A percentile compares a stretch with the other conserved stretches of the same genome.
phyloP scores from a whole-genome alignment of 345 rosid genomes.

The Aurinia saxatilis region DNA sequence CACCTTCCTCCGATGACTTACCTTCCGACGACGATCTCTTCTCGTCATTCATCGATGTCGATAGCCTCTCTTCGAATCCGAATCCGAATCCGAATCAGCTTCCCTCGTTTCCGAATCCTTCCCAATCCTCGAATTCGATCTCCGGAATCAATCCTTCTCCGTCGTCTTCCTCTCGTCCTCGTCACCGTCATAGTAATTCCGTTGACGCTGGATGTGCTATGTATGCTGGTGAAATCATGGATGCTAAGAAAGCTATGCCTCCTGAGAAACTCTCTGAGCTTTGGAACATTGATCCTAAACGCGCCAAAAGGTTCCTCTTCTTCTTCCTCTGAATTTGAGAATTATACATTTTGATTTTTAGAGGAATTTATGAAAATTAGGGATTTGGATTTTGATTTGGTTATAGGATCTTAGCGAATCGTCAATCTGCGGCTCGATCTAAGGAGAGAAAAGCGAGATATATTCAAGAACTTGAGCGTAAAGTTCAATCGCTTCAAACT shows the following conservation, averaged over 20 bases:
- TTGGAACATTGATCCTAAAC: constrained; percentile 65
- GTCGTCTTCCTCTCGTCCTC: constrained; percentile 27
- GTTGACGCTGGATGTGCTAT: constrained; percentile 44
- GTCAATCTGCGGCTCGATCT: constrained; percentile 88
- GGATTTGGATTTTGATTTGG: not conserved
- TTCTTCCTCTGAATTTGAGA: not conserved
- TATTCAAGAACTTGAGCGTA: constrained; percentile 74
- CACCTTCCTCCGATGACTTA: constrained; percentile 40
- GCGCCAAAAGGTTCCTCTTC: constrained; percentile 53
- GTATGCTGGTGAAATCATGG: constrained; percentile 42
- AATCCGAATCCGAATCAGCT: constrained; percentile 2
- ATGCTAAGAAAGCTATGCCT: constrained; percentile 75
- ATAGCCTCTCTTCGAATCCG: constrained; percentile 28
- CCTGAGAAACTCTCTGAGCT: constrained; percentile 68
- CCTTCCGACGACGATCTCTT: constrained; percentile 58
- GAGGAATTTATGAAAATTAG: not conserved
- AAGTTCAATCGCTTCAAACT: constrained; percentile 75
- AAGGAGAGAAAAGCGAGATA: constrained; percentile 85
- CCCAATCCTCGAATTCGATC: not conserved
- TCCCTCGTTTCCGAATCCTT: constrained; percentile 5
- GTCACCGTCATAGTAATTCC: constrained; percentile 58
- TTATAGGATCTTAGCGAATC: constrained; percentile 68
- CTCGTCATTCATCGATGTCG: constrained; percentile 57
- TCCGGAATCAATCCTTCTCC: constrained; percentile 3
- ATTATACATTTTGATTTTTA: not conserved